Conservation (phyloP, 2,329 filamentous ascomycete species). For the Emmonsiellopsis sp. region DNA sequence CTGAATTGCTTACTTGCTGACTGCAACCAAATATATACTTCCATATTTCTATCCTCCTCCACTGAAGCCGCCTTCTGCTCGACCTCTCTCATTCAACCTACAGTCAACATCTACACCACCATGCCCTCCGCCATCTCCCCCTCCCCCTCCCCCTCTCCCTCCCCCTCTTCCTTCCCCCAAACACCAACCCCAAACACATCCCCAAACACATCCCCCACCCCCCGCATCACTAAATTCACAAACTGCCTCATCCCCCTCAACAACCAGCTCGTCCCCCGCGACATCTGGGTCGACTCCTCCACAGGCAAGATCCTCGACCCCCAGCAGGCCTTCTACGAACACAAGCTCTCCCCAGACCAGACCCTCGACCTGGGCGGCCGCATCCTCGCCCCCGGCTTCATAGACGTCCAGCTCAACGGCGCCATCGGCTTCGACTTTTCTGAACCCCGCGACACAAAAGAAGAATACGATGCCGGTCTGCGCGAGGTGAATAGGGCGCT, state of each 20-base stretch:
- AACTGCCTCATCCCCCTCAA: conserved; percentile 72
- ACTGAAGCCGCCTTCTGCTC: no score
- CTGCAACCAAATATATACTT: no score
- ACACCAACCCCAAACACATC: conserved; percentile 16
- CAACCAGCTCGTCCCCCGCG: conserved; percentile 58
- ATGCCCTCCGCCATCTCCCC: conserved; percentile 16
- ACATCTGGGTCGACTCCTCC: conserved; percentile 78
- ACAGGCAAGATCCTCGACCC: conserved; percentile 74
- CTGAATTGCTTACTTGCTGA: no score
- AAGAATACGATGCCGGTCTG: conserved; percentile 63
- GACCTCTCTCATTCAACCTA: no score
- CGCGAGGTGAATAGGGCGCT: conserved; percentile 61
- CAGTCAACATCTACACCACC: background rate
- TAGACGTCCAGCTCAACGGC: conserved; percentile 87
- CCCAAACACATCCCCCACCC: conserved; percentile 24
- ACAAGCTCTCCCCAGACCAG: conserved; percentile 51
- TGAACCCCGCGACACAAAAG: conserved; percentile 54
- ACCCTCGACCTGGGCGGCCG: conserved; percentile 72
- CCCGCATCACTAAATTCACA: conserved; percentile 71
- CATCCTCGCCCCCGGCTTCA: conserved; percentile 75
- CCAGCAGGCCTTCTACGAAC: conserved; percentile 47
- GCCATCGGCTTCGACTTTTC: conserved; percentile 92
- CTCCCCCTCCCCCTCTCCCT: conserved; percentile 14
- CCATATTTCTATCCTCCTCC: no score
- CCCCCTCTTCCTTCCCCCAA: conserved; percentile 16